Evolutionary conservation across 768 basidiomycete genomes (phyloP), one percentile per base, ranked within the genome.

Genomic region (Galerina sulciceps): DNA sequence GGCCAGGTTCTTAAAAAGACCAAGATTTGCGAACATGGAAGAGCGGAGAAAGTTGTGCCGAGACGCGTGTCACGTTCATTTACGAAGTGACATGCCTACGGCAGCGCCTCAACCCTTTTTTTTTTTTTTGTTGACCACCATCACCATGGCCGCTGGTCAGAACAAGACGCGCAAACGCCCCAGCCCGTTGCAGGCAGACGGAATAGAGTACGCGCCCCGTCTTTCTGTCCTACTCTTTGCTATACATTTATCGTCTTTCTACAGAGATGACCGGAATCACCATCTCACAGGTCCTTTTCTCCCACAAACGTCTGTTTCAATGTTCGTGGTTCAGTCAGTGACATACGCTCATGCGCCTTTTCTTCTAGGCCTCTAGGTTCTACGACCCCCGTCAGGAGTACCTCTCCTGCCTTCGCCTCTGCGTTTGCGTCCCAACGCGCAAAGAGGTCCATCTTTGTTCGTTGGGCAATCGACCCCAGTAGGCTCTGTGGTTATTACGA

Each of bases 381-480:
- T 20, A 58, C 53, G 1, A 63, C 67, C 20, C 65, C 69, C 13
- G 66, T 69, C n/a, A 72, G 77, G 34, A 69, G 69, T 23, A 45
- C 64, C 38, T 79, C 79, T 0, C 77, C 81, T 13, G 59, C 65
- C 17, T 49, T 60, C 3, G 36, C 62, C 2, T 63, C 63, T 37
- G 43, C 46, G 40, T 52, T 42, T 40, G 34, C 55, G n/a, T 15
- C 54, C 22, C 65, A 52, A 14, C 66, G 43, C 1, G 66, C 53
- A 1, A 56, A 61, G 2, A 63, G 75, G 22, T 70, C 74, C 6
- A 64, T 72, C 73, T 83, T 84, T 72, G 77, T 68, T 79, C 77
- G 85, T 64, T 96, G 94, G 94, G 86, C 88, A 55, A 72, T 89
- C 15, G 78, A 90, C 18, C 93, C 94, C 8, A 70, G 93, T 90